Evolutionary conservation across 345 rosid species (phyloP), one percentile per base, ranked within the genome.

Genomic region (Excoecaria agallocha): DNA sequence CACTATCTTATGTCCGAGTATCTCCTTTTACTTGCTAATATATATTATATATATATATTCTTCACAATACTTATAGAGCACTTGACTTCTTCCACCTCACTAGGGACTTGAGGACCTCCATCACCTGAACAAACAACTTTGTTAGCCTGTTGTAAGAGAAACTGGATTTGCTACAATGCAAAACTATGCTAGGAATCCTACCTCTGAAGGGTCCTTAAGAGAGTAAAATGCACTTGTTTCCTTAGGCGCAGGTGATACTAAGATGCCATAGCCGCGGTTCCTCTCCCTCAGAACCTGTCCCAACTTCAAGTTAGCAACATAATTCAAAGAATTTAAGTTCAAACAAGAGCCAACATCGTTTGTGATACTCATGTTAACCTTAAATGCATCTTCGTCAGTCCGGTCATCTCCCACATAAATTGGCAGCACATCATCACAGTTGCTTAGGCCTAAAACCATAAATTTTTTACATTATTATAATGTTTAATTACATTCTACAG

Each of bases 381-480:
- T 89, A 67, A 95, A 95, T 15, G 99, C 99, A 88, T 95, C 99
- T 87, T 95, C 98, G 69, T 95, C 99, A 60, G 98, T 94, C 74
- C 87, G 82, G 80, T 94, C 98, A 84, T 94, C 98, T 50, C 98
- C 98, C 2, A 95, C 89, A 77, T 95, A 95, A 67, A 95, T 95
- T 38, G 99, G 99, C 48, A 95, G 93, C 69, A 95, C 96, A 15
- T 91, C 97, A 12, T 91, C 89, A 39, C 91, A 75, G 58, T 91
- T 82, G 68, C 66, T 84, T 30, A 94, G 83, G 9, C 91, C 98
- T 94, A 74, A 52, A 82, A 55, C 17, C 19, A 45, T 5, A 19
- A 50, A 39, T 60, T 71, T 67, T 22, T 65, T 3, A 15, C 11
- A 7, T n/a, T 64, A 52, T 15, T 20, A 54, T 15, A 30, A 48